A percentile compares a stretch with the other conserved stretches of the same genome.
Conservation (phyloP, 2,329 filamentous ascomycete species). For the Penicillium digitatum region DNA sequence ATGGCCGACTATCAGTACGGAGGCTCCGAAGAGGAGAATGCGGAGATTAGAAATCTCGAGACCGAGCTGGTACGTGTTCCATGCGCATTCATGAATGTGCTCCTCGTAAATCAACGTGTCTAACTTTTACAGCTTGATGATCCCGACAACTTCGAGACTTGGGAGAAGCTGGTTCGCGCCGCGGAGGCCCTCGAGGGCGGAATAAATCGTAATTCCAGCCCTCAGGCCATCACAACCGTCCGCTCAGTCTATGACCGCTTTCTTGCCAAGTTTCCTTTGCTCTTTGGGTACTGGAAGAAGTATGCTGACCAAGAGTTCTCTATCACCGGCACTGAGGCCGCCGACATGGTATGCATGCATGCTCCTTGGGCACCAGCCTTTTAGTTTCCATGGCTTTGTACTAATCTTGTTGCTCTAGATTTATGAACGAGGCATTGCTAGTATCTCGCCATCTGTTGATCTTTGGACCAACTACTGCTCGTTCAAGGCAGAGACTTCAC, state of each 20-base stretch:
- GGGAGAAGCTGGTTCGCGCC: slow-evolving; percentile 85
- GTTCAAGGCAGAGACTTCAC: slow-evolving; percentile 96
- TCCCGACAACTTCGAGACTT: slow-evolving; percentile 86
- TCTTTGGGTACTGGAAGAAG: slow-evolving; percentile 99
- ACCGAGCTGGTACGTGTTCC: slow-evolving; percentile 64
- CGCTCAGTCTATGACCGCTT: slow-evolving; percentile 89
- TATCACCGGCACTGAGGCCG: slow-evolving; percentile 92
- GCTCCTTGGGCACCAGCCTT: background rate
- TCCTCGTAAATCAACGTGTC: slow-evolving; percentile 7
- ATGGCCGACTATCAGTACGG: slow-evolving; percentile 74
- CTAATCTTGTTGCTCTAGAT: slow-evolving; percentile 53
- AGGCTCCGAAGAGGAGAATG: slow-evolving; percentile 74
- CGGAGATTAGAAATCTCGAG: slow-evolving; percentile 74
- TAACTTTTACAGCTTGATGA: slow-evolving; percentile 54
- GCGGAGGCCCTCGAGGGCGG: slow-evolving; percentile 85
- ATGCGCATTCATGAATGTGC: background rate
- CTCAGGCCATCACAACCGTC: slow-evolving; percentile 81
- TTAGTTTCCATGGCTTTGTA: background rate
- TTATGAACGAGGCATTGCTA: slow-evolving; percentile 91
- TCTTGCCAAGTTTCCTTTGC: slow-evolving; percentile 86
- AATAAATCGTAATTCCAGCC: slow-evolving; percentile 92
- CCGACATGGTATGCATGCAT: slow-evolving; percentile 72
- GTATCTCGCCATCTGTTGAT: slow-evolving; percentile 89
- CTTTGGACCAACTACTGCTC: slow-evolving; percentile 96
- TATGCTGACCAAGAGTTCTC: slow-evolving; percentile 98